phyloP scores from a whole-genome alignment of 2,329 filamentous ascomycete genomes.

The Paraphoma chrysanthemicola region DNA sequence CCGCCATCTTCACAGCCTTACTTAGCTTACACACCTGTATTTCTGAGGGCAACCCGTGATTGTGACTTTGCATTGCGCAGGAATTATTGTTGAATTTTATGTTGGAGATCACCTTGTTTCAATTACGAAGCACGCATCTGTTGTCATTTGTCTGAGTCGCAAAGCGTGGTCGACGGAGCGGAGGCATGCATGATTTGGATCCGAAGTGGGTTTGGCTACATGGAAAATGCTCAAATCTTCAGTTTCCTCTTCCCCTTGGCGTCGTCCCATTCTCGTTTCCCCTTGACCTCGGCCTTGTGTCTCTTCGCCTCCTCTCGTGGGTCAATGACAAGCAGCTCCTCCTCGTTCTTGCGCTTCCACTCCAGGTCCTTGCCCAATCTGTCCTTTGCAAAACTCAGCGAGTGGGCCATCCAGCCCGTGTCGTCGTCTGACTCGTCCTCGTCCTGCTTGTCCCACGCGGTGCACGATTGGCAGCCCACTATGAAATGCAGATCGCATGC shows the following conservation, averaged over 20 bases:
- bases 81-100: too few relatives aligned
- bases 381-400: conserved; percentile 86
- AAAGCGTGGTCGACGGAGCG: too few relatives aligned
- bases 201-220: too few relatives aligned
- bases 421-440: conserved; percentile 64
- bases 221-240: conserved; percentile 10
- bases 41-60: not conserved
- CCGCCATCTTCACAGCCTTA: not conserved
- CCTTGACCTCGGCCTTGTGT: conserved; percentile 66
- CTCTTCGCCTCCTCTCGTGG: conserved; percentile 81
- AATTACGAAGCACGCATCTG: too few relatives aligned
- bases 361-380: conserved; percentile 87
- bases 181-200: too few relatives aligned
- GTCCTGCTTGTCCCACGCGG: conserved; percentile 78
- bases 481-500: conserved; percentile 96
- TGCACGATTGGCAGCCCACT: conserved; percentile 90
- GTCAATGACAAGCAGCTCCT: conserved; percentile 92
- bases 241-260: conserved; percentile 30
- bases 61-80: too few relatives aligned
- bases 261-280: conserved; percentile 37
- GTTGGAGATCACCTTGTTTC: too few relatives aligned
- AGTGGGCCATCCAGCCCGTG: conserved; percentile 84
- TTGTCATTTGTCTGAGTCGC: too few relatives aligned
- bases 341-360: conserved; percentile 89
- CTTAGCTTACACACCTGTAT: not conserved